phyloP scores from a whole-genome alignment of 2,329 filamentous ascomycete genomes.

The Trichophyton rubrum region DNA sequence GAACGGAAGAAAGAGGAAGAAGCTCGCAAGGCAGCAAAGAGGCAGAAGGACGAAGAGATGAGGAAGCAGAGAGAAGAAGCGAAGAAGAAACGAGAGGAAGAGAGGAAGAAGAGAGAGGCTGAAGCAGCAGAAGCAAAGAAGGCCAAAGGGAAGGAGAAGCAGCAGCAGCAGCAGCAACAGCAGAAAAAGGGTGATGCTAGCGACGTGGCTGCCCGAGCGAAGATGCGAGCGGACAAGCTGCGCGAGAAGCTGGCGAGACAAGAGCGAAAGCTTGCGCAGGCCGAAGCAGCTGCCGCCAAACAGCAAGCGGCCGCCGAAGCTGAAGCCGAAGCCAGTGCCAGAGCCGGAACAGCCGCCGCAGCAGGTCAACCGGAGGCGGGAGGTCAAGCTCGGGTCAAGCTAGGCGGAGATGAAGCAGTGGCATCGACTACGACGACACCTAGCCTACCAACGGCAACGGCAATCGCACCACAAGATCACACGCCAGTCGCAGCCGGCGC shows the following conservation, averaged over 20 bases:
- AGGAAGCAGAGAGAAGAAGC: constrained; percentile 32
- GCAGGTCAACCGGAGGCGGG: too few relatives aligned
- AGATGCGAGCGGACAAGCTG: constrained; percentile 31
- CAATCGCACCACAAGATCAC: too few relatives aligned
- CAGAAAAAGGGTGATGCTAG: constrained; percentile 20
- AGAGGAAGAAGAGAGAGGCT: constrained; percentile 28
- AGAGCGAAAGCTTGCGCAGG: constrained; percentile 40
- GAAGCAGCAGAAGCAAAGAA: constrained; percentile 16
- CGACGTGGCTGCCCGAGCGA: constrained; percentile 27
- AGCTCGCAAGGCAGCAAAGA: constrained; percentile 46
- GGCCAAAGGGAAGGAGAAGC: constrained; percentile 12
- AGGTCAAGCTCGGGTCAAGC: not conserved
- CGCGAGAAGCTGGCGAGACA: constrained; percentile 49
- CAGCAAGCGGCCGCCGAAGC: not conserved
- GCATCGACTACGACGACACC: too few relatives aligned
- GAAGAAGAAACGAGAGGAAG: constrained; percentile 21
- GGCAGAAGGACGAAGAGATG: constrained; percentile 40
- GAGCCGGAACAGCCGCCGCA: too few relatives aligned
- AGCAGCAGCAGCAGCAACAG: too few relatives aligned
- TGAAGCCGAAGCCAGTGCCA: not conserved
- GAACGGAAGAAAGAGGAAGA: constrained; percentile 28
- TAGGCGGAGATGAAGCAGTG: not conserved
- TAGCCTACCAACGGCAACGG: too few relatives aligned
- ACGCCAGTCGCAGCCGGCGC: not conserved
- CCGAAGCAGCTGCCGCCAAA: constrained; percentile 22